Conservation (phyloP, 2,329 filamentous ascomycete genomes). For the Pseudopyrenochaeta lycopersici region DNA sequence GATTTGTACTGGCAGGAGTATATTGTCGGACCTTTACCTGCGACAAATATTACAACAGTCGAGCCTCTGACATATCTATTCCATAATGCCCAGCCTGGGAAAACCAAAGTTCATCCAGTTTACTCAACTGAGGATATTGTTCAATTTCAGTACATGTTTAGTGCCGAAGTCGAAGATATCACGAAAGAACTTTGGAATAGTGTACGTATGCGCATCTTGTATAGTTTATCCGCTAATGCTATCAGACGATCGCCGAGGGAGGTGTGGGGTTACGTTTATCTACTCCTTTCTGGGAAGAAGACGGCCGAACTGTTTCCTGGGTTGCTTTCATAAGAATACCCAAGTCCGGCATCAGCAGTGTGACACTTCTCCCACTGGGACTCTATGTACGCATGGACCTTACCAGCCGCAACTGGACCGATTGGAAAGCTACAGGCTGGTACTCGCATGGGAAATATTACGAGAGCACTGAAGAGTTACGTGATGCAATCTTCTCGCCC, state of each 20-base stretch:
- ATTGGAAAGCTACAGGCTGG: constrained; percentile 64
- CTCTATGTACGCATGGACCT: constrained; percentile 56
- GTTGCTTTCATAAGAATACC: constrained; percentile 56
- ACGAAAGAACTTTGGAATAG: constrained; percentile 32
- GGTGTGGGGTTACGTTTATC: constrained; percentile 32
- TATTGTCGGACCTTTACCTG: constrained; percentile 60
- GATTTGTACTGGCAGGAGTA: constrained; percentile 55
- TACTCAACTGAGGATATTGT: constrained; percentile 13
- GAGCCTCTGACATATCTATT: constrained; percentile 30
- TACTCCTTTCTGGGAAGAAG: constrained; percentile 38
- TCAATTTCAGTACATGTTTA: constrained; percentile 13
- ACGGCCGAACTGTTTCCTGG: constrained; percentile 58
- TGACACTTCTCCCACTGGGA: constrained; percentile 57
- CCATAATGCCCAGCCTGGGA: constrained; percentile 25
- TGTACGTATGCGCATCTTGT: constrained; percentile 13
- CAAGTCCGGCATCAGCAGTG: constrained; percentile 51
- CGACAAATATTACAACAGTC: constrained; percentile 50
- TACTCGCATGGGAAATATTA: constrained; percentile 66
- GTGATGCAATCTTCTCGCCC: constrained; percentile 53
- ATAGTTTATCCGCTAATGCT: background rate
- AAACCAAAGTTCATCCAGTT: constrained; percentile 15
- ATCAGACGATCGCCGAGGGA: constrained; percentile 23
- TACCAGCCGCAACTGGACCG: constrained; percentile 59
- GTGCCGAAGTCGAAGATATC: constrained; percentile 29
- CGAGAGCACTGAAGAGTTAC: constrained; percentile 58